phyloP scores from a whole-genome alignment of 768 basidiomycete species.

The Leucosporidium yakuticum region DNA sequence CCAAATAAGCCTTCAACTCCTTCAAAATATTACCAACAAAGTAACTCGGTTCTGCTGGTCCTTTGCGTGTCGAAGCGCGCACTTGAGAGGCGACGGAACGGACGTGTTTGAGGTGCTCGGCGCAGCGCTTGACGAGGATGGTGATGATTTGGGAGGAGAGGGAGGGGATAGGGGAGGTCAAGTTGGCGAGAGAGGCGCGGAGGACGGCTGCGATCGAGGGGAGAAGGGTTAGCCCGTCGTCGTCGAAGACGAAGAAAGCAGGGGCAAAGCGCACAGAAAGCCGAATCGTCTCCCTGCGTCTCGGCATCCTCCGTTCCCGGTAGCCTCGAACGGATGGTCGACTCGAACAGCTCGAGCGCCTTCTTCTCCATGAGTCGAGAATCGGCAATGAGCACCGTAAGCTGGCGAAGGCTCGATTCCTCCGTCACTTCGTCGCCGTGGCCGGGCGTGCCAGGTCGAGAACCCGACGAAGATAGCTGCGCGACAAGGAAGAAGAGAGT shows the following conservation, averaged over 20 bases:
- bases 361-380: conserved; percentile 22
- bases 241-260: neutral
- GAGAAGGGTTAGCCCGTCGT: neutral
- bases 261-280: conserved; percentile 3
- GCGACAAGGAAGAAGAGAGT: too few species aligned
- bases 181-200: conserved; percentile 50
- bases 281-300: neutral
- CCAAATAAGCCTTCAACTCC: conserved; percentile 61
- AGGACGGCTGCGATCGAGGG: conserved; percentile 44
- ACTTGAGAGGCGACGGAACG: conserved; percentile 86
- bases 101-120: conserved; percentile 75
- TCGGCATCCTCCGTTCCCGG: conserved; percentile 10
- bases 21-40: conserved; percentile 76
- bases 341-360: conserved; percentile 20
- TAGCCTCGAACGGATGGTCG: conserved; percentile 24
- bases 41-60: conserved; percentile 73
- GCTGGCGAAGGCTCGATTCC: conserved; percentile 26
- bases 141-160: conserved; percentile 60
- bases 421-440: conserved; percentile 17
- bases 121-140: conserved; percentile 72
- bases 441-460: conserved; percentile 11
- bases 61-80: conserved; percentile 69
- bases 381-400: conserved; percentile 34
- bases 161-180: conserved; percentile 55
- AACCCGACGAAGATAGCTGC: conserved; percentile 16